phyloP scores from a whole-genome alignment of 2,329 filamentous ascomycete genomes.

The Alternaria gaisen region DNA sequence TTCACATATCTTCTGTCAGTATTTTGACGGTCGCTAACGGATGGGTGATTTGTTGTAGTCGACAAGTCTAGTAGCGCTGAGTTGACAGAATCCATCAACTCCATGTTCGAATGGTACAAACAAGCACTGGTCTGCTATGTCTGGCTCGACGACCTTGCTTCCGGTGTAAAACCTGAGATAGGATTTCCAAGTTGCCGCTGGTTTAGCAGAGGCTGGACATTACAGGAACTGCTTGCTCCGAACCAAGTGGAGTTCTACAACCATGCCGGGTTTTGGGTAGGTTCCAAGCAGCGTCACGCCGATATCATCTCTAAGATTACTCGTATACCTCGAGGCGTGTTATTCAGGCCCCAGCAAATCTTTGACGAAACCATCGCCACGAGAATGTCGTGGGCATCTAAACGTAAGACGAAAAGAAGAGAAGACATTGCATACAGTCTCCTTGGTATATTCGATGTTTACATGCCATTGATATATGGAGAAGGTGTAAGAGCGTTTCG shows the following conservation, averaged over 20 bases:
- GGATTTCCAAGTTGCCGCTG: conserved; percentile 17
- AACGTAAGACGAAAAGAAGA: conserved; percentile 25
- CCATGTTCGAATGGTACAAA: conserved; percentile 27
- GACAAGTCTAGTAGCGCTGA: conserved; percentile 22
- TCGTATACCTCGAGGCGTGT: not conserved
- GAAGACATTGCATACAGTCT: conserved; percentile 30
- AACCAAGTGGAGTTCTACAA: conserved; percentile 11
- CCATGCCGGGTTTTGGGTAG: not conserved
- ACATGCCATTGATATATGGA: conserved; percentile 41
- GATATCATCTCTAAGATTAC: not conserved
- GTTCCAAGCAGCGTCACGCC: not conserved
- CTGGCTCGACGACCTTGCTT: conserved; percentile 13
- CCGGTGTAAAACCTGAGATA: too few relatives aligned
- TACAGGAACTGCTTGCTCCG: conserved; percentile 28
- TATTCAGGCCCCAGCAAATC: not conserved
- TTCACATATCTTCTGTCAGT: too few relatives aligned
- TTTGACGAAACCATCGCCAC: conserved; percentile 6
- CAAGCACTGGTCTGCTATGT: conserved; percentile 24
- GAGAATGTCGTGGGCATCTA: conserved; percentile 29
- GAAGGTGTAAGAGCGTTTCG: conserved; percentile 28
- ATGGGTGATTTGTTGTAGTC: not conserved
- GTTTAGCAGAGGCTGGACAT: conserved; percentile 30
- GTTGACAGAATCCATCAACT: conserved; percentile 24
- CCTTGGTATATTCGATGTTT: conserved; percentile 27
- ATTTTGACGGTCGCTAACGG: too few relatives aligned